Evolutionary conservation across 139 green algal species (phyloP).

Genomic region (Chlorella sorokiniana): DNA sequence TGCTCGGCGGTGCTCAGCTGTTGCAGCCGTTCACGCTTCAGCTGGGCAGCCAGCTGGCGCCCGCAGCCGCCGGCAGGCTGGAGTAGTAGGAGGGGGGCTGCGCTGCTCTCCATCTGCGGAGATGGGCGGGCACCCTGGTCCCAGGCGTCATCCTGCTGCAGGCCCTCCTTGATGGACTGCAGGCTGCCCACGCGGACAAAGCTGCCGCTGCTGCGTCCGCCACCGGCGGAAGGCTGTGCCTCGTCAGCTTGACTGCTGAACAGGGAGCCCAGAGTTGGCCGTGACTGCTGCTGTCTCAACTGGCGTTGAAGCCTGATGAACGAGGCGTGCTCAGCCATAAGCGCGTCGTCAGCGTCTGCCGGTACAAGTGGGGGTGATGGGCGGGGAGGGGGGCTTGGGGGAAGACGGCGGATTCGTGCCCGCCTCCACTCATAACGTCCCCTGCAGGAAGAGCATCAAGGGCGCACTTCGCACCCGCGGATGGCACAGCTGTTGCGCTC

Average conservation of each 20-base stretch:
- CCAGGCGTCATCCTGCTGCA: no score
- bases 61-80: no score
- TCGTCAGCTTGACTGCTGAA: not conserved
- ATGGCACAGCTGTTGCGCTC: not conserved
- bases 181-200: not conserved
- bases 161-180: slow-evolving; percentile 4
- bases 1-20: not conserved
- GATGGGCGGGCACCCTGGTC: not conserved
- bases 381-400: not conserved
- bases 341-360: not conserved
- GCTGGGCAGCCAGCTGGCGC: no score
- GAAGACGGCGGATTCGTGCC: not conserved
- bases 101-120: not conserved
- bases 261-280: not conserved
- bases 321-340: not conserved
- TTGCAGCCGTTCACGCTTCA: no score
- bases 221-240: not conserved
- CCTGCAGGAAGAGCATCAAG: not conserved
- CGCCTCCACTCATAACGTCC: not conserved
- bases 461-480: not conserved
- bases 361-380: not conserved
- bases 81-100: no score
- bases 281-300: not conserved
- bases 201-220: not conserved
- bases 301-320: not conserved